Base-by-base conservation (phyloP, 1,139 yeast genomes). In the Candida smagusa region DNA sequence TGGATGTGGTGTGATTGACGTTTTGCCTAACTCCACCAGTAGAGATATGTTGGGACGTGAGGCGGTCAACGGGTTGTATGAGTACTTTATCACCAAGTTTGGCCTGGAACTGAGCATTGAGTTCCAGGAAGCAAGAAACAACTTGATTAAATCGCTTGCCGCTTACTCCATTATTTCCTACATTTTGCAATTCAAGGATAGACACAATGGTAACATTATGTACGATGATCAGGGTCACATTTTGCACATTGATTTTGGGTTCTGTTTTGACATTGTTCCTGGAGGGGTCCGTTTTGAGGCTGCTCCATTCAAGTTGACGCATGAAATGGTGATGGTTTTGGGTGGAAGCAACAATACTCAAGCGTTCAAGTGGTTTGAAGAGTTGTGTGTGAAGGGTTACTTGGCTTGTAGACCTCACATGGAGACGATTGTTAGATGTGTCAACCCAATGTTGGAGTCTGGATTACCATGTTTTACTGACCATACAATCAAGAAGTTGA, bases 161-260 rank as follows among this genome's bases (percentile, higher is more conserved):
- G 97, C 96, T 1, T 94, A 94, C 65, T 86, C 96, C 31, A 89
- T 94, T 41, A 88, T 94, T 41, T 86, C 97, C 1, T 94, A 86
- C 53, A 65, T 94, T 49, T 72, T 94, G 42, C 98, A 92, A 58
- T 89, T 94, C 69, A 94, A 94, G 61, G 99, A 94, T 65, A 79
- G 99, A 58, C 99, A 94, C 63, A 94, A 94, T 61, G 99, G 99
- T 61, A 94, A 94, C 62, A 92, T 94, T 50, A 92, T 94, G 98
- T 92, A 92, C 59, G 98, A 92, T 58, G 88, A 82, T 44, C 85
- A 86, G 48, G 99, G 99, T 3, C 97, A 92, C 57, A 79, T 94
- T 42, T 68, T 94, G 44, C 99, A 94, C 61, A 87, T 94, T 62
- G 99, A 94, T 66, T 94, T 94, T 66, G 98, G 99, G 4, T 92